A percentile compares a stretch with the other conserved stretches of the same genome.
Evolutionary conservation across 75 land plant species (phyloP).

Genomic region (Chamaecyparis obtusa): DNA sequence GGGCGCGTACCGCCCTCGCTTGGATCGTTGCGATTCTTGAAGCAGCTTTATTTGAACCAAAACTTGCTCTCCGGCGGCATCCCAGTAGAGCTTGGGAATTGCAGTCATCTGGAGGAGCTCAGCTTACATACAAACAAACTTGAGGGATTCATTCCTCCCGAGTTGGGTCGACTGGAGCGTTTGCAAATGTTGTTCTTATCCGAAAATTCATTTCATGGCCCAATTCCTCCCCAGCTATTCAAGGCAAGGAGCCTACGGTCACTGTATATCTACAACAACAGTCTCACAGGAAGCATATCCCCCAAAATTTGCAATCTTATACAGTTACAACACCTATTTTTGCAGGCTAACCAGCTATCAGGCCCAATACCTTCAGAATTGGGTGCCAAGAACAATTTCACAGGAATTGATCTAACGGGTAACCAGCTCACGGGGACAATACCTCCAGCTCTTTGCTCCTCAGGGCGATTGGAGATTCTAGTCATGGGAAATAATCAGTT

Average conservation of each 20-base stretch:
- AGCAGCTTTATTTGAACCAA: background rate
- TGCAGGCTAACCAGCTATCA: constrained; percentile 46
- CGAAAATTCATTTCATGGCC: too few relatives aligned
- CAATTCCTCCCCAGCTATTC: too few relatives aligned
- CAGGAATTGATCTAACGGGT: constrained; percentile 41
- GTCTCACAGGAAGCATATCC: too few relatives aligned
- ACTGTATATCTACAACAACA: too few relatives aligned
- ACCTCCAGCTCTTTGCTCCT: constrained; percentile 42
- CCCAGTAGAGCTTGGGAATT: background rate
- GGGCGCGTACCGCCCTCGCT: background rate
- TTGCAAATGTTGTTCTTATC: too few relatives aligned
- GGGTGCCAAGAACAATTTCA: constrained; percentile 45
- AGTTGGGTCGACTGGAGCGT: too few relatives aligned
- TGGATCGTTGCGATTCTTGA: background rate
- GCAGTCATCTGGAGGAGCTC: background rate
- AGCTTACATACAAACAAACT: too few relatives aligned
- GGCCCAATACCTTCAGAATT: constrained; percentile 56
- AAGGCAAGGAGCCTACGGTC: too few relatives aligned
- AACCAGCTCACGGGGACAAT: constrained; percentile 57
- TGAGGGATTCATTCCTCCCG: too few relatives aligned
- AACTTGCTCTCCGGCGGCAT: too few relatives aligned
- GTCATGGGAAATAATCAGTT: constrained; percentile 36
- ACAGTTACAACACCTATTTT: constrained; percentile 25
- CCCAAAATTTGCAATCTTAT: too few relatives aligned
- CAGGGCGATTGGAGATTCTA: constrained; percentile 22